These are phyloP conservation scores for Trypanosoma boissoni DNA, from an alignment of 208 protist genomes.

Conservation along the genomic window DNA sequence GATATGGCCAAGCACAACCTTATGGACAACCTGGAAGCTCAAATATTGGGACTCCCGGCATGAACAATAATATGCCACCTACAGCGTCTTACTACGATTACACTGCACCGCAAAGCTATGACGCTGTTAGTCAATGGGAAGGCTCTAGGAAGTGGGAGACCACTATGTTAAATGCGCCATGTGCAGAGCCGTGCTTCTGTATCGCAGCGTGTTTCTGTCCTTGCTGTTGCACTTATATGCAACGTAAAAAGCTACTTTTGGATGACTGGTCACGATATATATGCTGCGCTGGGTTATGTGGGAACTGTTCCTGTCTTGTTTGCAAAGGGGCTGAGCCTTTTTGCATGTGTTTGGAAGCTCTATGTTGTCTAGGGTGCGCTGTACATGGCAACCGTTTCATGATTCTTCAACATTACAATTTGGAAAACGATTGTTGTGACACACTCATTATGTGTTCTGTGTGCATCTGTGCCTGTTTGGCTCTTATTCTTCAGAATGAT, in stretches of 20 bases:
- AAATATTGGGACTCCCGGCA: background rate
- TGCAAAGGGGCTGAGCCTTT: conserved; percentile 30
- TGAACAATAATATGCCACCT: background rate
- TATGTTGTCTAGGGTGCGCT: conserved; percentile 44
- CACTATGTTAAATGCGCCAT: conserved; percentile 28
- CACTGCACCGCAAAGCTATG: conserved; percentile 26
- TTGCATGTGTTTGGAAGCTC: conserved; percentile 43
- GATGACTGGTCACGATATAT: conserved; percentile 47
- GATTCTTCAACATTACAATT: conserved; percentile 55
- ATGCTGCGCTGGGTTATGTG: conserved; percentile 62
- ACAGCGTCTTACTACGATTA: conserved; percentile 29
- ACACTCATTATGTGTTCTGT: conserved; percentile 27
- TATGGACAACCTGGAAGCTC: conserved; percentile 2
- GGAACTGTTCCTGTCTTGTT: conserved; percentile 26
- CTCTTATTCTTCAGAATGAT: conserved; percentile 21
- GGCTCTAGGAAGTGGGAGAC: conserved; percentile 34
- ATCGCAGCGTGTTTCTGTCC: conserved; percentile 42
- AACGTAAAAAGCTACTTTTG: conserved; percentile 49
- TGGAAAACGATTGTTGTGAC: conserved; percentile 58
- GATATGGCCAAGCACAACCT: conserved; percentile 19
- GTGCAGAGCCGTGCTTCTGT: conserved; percentile 39
- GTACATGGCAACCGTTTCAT: conserved; percentile 69
- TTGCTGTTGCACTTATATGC: conserved; percentile 50
- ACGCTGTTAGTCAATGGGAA: conserved; percentile 33
- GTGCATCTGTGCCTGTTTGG: conserved; percentile 33